Evolutionary conservation across 805 yeast species (phyloP), one percentile per base, ranked within the genome.

Genomic region (Sugiyamaella chiloensis): DNA sequence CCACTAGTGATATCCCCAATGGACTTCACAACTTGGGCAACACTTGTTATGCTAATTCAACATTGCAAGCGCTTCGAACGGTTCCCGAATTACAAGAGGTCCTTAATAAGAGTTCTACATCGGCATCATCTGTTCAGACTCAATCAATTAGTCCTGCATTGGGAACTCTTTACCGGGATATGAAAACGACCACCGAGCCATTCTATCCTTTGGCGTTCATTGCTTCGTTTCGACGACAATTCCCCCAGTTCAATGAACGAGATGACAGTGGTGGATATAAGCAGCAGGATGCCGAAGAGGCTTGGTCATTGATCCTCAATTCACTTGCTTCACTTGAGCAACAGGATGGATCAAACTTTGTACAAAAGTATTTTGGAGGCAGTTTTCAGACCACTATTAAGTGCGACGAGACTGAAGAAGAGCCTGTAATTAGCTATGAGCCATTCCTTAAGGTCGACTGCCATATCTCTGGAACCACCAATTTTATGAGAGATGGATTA

Each of bases 231-330:
- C 80, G 96, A 63, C 69, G 73, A 41, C 69, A 72, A 14, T 85
- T 79, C 62, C 97, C 98, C 1, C 98, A 93, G 67, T 93, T 93
- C 67, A 86, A 85, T 36, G 97, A 91, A 63, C 78, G 80, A 51
- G 66, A 61, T 41, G 71, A 72, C 43, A 68, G 71, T 36, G 97
- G 97, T 1, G 69, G 75, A 48, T 85, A 77, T 62, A 89, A 87
- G 66, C 99, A 93, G 69, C 99, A 93, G 69, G 99, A 93, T 71
- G 99, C 99, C 0, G 99, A 93, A 69, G 99, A 93, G 65, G 85
- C 91, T 14, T 89, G 81, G 68, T 83, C 96, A 5, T 91, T 85
- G 64, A 75, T 93, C 43, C 67, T 90, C 53, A 68, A 71, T 29
- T 67, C 74, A 26, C 65, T 87, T 51, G 65, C 75, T 30, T 60